Base-by-base conservation (phyloP, 2,329 filamentous ascomycete species). In the Dothideomycetes sp. region DNA sequence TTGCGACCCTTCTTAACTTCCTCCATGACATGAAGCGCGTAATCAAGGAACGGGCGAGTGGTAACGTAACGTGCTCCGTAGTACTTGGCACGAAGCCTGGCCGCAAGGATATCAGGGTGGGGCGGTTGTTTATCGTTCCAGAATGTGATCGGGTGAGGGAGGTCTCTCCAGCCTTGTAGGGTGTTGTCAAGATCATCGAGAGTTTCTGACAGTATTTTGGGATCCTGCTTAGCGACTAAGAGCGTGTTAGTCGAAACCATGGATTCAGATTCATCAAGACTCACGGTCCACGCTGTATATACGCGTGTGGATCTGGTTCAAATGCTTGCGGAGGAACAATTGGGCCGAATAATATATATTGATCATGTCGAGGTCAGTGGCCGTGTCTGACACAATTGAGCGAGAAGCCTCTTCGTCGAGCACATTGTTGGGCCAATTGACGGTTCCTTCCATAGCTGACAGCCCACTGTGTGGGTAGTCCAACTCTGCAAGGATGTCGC, bases 61-160 rank as follows among this genome's bases (percentile, higher is more conserved):
- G 89, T 88, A 54, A 96, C 88, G 46, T 93, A 87, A 47, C 82
- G 76, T 0, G 86, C 88, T 15, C 91, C 91, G 69, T 89, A 96
- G 60, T 91, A 96, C 59, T 98, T 96, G 11, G 84, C 91, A 31
- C 89, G 79, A 45, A 96, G 69, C 16, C 91, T 77, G 22, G 89
- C 89, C 10, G 77, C 70, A 12, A 95, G 77, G 44, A 96, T 87
- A 36, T 94, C 79, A 0, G 55, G 59, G 0, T 87, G 75, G 1
- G 86, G 85, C 4, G 70, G 69, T 40, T 94, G 84, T 2, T 69
- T 60, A 44, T 86, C 81, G 2, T 72, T 56, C 68, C 81, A 84
- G 40, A 62, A 60, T 73, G 89, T 53, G 3, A 52, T 43, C 2
- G 58, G 47, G 0, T 70, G 70, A 4, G 77, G 60, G 10, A 63